Base-by-base conservation (phyloP, 257 asterid species). In the Plantago elongata region DNA sequence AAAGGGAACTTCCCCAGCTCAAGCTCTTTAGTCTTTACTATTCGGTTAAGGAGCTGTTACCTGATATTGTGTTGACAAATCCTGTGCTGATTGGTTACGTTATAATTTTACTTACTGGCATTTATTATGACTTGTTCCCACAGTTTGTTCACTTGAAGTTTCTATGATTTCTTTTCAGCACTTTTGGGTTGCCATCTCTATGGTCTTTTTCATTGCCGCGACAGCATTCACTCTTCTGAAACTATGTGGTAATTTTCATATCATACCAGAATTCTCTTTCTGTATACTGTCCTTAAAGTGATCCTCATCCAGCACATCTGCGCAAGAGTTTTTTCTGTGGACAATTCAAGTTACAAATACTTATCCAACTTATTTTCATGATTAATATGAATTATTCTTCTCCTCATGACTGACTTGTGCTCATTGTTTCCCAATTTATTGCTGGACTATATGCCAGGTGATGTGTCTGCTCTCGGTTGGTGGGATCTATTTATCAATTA, bases 121-220 rank as follows among this genome's bases (percentile, higher is more conserved):
- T 66, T n/a, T 22, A 30, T 27, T 58, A 8, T 51, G 9, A 57
- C 62, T 11, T 63, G 63, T 56, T 62, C 15, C 51, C 54, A 61
- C 49, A 9, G 40, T 45, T 68, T 22, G 66, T 58, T 61, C 49
- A 54, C 62, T 69, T 67, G 50, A 51, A 60, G 7, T 67, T 55
- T 54, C 66, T 59, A 11, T 55, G 18, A 57, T 60, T 51, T 67
- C 64, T 74, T 67, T 72, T 64, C 99, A 92, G 99, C 99, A 92
- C 76, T 92, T 92, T 43, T 92, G 99, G 97, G 97, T 92, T 72
- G 95, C 97, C 43, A 86, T 92, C 59, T 79, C 99, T 51, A 89
- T 92, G 99, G 95, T 92, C 75, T 92, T 92, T 86, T 87, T 89
- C 78, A 78, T 89, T 69, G 99, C 99, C 38, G 99, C 97, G 9